phyloP scores from a whole-genome alignment of 345 rosid species.

The Pistacia integerrima region DNA sequence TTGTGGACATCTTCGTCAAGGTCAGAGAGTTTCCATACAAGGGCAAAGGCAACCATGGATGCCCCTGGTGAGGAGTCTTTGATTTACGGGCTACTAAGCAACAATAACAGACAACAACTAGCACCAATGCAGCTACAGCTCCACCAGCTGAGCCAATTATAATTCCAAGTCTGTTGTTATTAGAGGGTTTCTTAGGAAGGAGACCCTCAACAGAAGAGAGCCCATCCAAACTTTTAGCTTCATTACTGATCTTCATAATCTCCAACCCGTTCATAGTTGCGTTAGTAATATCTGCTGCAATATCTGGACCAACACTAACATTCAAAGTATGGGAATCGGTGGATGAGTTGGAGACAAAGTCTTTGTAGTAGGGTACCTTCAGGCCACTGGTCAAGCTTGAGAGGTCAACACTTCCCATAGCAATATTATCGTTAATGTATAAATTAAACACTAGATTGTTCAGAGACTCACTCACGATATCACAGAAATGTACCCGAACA shows the following conservation, averaged over 20 bases:
- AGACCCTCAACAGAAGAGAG: constrained; percentile 56
- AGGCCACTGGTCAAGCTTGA: constrained; percentile 55
- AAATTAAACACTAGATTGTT: constrained; percentile 79
- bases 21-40: constrained; percentile 89
- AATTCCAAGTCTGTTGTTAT: constrained; percentile 33
- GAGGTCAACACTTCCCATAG: constrained; percentile 71
- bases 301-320: constrained; percentile 91
- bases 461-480: constrained; percentile 69
- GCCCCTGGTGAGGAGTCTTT: constrained; percentile 66
- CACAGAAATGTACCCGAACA: constrained; percentile 91
- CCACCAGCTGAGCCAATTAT: constrained; percentile 60
- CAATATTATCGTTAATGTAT: constrained; percentile 75
- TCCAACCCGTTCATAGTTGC: constrained; percentile 91
- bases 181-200: constrained; percentile 52
- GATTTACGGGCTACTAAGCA: constrained; percentile 54
- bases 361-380: constrained; percentile 68
- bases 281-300: constrained; percentile 48
- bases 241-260: constrained; percentile 84
- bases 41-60: constrained; percentile 86
- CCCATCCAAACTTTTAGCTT: constrained; percentile 75
- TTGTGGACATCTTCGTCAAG: constrained; percentile 74
- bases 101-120: constrained; percentile 64
- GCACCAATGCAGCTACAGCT: constrained; percentile 38
- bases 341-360: constrained; percentile 73
- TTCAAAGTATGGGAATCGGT: constrained; percentile 55